phyloP scores from a whole-genome alignment of 1,284 basidiomycete genomes.

The Ganoderma boninense region DNA sequence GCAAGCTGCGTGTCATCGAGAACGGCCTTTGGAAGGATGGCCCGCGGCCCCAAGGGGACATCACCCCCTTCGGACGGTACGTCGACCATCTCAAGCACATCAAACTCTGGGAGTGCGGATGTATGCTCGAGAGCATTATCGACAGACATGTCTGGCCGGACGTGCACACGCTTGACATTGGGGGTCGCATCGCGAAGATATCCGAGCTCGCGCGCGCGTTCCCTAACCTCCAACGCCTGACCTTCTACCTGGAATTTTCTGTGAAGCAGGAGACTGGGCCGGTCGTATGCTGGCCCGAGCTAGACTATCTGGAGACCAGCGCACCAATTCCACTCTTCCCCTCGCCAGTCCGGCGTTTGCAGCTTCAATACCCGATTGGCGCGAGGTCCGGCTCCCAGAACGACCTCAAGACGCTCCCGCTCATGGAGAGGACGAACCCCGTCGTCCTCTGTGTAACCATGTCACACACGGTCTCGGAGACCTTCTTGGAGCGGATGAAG shows the following conservation, averaged over 20 bases:
- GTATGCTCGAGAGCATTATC: conserved; percentile 35
- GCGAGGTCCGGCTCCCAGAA: conserved; percentile 21
- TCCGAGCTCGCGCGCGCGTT: conserved; percentile 34
- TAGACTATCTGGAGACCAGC: conserved; percentile 35
- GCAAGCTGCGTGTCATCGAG: conserved; percentile 32
- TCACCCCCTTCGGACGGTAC: conserved; percentile 33
- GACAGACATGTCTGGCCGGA: conserved; percentile 31
- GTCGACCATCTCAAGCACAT: conserved; percentile 29
- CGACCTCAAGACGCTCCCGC: conserved; percentile 32
- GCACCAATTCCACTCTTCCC: conserved; percentile 33
- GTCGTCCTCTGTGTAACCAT: conserved; percentile 33
- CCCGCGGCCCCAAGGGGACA: conserved; percentile 34
- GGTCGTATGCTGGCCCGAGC: conserved; percentile 31
- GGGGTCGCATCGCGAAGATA: conserved; percentile 34
- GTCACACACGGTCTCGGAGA: conserved; percentile 20
- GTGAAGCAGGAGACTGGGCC: conserved; percentile 35
- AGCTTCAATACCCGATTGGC: conserved; percentile 33
- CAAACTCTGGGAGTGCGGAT: conserved; percentile 37
- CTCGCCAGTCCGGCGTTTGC: conserved; percentile 34
- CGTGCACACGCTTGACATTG: conserved; percentile 35
- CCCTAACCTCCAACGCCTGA: conserved; percentile 35
- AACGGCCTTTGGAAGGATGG: conserved; percentile 38
- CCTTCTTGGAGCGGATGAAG: conserved; percentile 31
- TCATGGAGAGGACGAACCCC: conserved; percentile 33
- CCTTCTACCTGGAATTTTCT: conserved; percentile 36